A percentile compares a stretch with the other conserved stretches of the same genome.
These are phyloP conservation scores for Cyberlindnera maritima DNA, from an alignment of 805 yeast genomes.

Conservation along the genomic window DNA sequence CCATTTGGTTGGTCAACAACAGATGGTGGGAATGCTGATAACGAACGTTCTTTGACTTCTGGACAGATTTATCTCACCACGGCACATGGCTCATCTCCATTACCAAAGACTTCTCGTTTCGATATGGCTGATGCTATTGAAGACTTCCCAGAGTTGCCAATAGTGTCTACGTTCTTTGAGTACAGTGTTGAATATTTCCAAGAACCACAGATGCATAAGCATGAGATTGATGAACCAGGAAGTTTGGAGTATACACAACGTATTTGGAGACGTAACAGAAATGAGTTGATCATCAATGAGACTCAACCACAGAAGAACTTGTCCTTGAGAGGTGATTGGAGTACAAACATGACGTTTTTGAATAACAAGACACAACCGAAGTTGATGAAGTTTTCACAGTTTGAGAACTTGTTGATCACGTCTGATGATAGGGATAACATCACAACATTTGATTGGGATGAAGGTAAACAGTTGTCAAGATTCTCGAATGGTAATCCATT, in stretches of 20 bases:
- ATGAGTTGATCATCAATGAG: slow-evolving; percentile 79
- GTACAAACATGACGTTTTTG: slow-evolving; percentile 51
- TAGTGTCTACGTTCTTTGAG: slow-evolving; percentile 63
- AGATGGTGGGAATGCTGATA: slow-evolving; percentile 20
- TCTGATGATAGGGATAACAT: slow-evolving; percentile 83
- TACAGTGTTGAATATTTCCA: slow-evolving; percentile 88
- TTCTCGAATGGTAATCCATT: slow-evolving; percentile 83
- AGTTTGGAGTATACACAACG: slow-evolving; percentile 79
- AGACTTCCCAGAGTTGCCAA: slow-evolving; percentile 40
- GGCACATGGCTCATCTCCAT: slow-evolving; percentile 40
- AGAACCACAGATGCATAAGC: slow-evolving; percentile 88
- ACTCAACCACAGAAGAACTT: slow-evolving; percentile 88
- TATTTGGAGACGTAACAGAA: slow-evolving; percentile 86
- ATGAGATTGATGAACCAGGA: slow-evolving; percentile 89
- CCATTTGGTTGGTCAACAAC: slow-evolving; percentile 26
- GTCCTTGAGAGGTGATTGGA: slow-evolving; percentile 87
- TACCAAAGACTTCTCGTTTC: slow-evolving; percentile 59
- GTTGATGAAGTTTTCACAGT: slow-evolving; percentile 78
- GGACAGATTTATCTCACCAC: slow-evolving; percentile 13
- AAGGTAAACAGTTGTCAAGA: slow-evolving; percentile 51
- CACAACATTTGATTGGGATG: slow-evolving; percentile 86
- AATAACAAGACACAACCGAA: slow-evolving; percentile 81
- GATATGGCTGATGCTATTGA: slow-evolving; percentile 24
- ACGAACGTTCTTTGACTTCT: slow-evolving; percentile 8
- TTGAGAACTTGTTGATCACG: slow-evolving; percentile 77